phyloP scores from a whole-genome alignment of 768 basidiomycete species.

The Pisolithus sp. region DNA sequence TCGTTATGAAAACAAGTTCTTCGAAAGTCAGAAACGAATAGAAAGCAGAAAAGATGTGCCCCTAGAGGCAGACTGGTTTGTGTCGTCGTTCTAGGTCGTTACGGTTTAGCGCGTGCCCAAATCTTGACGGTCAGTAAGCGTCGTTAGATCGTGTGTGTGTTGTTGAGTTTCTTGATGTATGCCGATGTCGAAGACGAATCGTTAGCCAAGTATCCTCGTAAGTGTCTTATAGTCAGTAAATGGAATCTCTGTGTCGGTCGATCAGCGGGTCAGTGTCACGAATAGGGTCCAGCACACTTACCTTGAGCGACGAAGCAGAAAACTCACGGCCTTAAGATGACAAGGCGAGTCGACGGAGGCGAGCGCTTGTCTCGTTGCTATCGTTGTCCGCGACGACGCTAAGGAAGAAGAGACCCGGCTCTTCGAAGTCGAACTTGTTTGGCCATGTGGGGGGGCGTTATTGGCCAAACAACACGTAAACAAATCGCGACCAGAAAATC shows the following conservation, averaged over 20 bases:
- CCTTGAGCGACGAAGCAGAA: conserved; percentile 16
- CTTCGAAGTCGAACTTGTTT: conserved; percentile 29
- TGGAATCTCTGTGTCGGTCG: conserved; percentile 10
- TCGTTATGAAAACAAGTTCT: conserved; percentile 20
- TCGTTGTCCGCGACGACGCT: conserved; percentile 14
- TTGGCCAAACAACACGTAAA: conserved; percentile 28
- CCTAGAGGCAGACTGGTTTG: conserved; percentile 2
- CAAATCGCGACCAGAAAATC: conserved; percentile 14
- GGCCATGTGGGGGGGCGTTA: conserved; percentile 18
- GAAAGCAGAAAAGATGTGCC: not conserved
- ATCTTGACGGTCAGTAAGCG: conserved; percentile 10
- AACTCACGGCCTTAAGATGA: conserved; percentile 21
- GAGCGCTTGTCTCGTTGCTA: conserved; percentile 14
- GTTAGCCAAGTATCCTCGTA: conserved; percentile 21
- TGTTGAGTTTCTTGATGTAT: conserved; percentile 11
- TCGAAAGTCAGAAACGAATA: conserved; percentile 10
- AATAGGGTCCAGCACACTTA: conserved; percentile 6
- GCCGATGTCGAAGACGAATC: conserved; percentile 11
- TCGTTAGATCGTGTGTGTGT: conserved; percentile 12
- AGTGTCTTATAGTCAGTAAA: conserved; percentile 16
- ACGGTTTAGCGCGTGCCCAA: conserved; percentile 11
- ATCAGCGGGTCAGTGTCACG: not conserved
- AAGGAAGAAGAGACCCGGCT: conserved; percentile 10
- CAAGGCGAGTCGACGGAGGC: conserved; percentile 17
- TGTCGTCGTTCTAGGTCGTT: conserved; percentile 21